Percentiles rank a stretch among this genome's conserved stretches.
phyloP scores from a whole-genome alignment of 2,329 filamentous ascomycete genomes.

The Pleomassaria siparia region DNA sequence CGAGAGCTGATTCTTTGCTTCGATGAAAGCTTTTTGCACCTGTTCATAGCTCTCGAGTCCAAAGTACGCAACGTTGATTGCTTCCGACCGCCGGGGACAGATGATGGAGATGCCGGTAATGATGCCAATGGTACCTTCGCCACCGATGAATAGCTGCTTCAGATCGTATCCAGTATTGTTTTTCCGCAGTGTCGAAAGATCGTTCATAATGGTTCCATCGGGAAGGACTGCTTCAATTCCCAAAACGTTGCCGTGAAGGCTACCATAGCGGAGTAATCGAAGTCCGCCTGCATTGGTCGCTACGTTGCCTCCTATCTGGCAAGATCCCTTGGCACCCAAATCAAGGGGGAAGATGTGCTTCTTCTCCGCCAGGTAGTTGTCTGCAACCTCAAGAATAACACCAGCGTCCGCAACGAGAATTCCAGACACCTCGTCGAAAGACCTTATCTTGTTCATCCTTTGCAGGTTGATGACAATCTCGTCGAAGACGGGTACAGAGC shows the following conservation, averaged over 20 bases:
- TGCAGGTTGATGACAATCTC: constrained; percentile 92
- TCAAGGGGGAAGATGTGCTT: constrained; percentile 93
- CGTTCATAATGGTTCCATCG: constrained; percentile 88
- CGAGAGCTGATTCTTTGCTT: constrained; percentile 85
- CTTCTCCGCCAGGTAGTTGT: constrained; percentile 79
- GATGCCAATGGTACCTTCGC: constrained; percentile 91
- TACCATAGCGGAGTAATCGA: constrained; percentile 87
- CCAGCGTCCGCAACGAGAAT: constrained; percentile 89
- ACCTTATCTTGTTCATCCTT: constrained; percentile 87
- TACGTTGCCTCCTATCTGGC: constrained; percentile 94
- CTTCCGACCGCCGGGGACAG: constrained; percentile 82
- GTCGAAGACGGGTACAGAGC: constrained; percentile 95
- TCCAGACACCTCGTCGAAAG: constrained; percentile 91
- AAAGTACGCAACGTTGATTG: constrained; percentile 93
- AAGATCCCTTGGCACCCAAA: constrained; percentile 96
- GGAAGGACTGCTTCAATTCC: constrained; percentile 92
- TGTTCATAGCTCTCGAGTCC: constrained; percentile 89
- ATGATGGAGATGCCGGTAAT: constrained; percentile 88
- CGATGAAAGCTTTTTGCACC: constrained; percentile 80
- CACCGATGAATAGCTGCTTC: constrained; percentile 95
- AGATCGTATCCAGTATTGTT: constrained; percentile 99
- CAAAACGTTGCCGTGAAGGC: constrained; percentile 87
- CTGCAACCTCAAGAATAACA: constrained; percentile 84
- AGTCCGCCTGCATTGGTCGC: constrained; percentile 94
- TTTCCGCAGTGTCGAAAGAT: constrained; percentile 85